Percentiles rank a stretch among this genome's conserved stretches.
Conservation (phyloP, 2,329 filamentous ascomycete genomes). For the Fusarium burgessii region DNA sequence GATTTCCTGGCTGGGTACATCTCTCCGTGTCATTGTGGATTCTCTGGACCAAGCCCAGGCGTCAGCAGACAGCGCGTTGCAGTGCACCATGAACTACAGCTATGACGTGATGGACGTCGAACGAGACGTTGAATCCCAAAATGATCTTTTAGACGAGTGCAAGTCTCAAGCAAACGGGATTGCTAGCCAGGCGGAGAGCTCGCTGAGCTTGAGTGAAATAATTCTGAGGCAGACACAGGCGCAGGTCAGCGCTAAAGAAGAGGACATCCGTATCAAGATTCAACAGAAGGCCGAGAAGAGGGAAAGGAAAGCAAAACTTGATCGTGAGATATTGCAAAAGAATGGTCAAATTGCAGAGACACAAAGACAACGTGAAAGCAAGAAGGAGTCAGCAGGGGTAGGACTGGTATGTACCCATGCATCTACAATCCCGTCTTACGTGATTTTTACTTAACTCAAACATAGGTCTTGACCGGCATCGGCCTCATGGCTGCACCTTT, state of each 20-base stretch:
- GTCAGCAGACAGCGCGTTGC: neutral
- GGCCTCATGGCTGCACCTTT: neutral
- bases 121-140: neutral
- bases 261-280: neutral
- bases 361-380: neutral
- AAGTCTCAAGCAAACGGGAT: neutral
- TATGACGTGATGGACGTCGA: neutral
- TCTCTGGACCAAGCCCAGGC: neutral
- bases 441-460: neutral
- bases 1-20: neutral
- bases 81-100: neutral
- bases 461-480: neutral
- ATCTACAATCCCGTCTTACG: too few relatives aligned
- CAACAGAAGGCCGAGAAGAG: neutral
- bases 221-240: neutral
- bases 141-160: neutral
- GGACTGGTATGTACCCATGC: neutral
- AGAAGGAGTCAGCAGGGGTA: neutral
- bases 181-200: neutral
- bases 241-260: neutral
- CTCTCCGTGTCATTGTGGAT: neutral
- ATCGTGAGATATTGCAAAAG: neutral
- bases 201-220: neutral
- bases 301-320: neutral
- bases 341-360: neutral